Percentiles rank a stretch among this genome's conserved stretches.
Conservation (phyloP, 306 rosid genomes). For the Abrus precatorius region DNA sequence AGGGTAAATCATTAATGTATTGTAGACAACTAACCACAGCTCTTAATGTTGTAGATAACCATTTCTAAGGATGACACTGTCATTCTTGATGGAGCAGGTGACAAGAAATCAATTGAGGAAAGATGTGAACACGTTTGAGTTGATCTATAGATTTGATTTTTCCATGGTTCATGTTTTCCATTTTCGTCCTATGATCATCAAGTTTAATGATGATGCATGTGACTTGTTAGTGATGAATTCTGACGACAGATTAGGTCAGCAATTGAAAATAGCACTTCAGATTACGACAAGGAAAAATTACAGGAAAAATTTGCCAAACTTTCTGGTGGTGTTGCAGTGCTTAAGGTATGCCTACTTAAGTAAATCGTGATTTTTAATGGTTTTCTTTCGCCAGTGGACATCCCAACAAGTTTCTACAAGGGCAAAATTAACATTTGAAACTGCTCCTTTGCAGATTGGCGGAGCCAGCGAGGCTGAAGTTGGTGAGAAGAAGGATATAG, state of each 20-base stretch:
- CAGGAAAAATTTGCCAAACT: slow-evolving; percentile 95
- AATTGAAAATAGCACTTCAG: slow-evolving; percentile 84
- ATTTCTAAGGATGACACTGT: slow-evolving; percentile 96
- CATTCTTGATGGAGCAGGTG: slow-evolving; percentile 95
- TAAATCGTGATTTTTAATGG: not conserved
- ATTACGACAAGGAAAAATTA: slow-evolving; percentile 93
- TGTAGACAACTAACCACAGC: slow-evolving; percentile 4
- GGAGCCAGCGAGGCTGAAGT: slow-evolving; percentile 99
- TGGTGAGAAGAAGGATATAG: slow-evolving; percentile 94
- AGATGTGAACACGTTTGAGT: slow-evolving; percentile 93
- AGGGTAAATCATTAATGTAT: not conserved
- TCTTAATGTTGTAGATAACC: slow-evolving; percentile 65
- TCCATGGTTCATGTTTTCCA: not conserved
- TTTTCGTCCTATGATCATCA: not conserved
- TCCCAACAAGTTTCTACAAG: not conserved
- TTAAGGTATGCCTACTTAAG: slow-evolving; percentile 63
- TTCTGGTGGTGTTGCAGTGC: slow-evolving; percentile 98
- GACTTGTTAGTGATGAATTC: slow-evolving; percentile 20
- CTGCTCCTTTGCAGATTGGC: slow-evolving; percentile 69
- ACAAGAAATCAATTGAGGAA: slow-evolving; percentile 86
- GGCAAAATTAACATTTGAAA: slow-evolving; percentile 35
- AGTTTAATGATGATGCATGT: not conserved
- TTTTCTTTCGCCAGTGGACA: not conserved
- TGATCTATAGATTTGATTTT: slow-evolving; percentile 14
- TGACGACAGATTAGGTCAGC: slow-evolving; percentile 77